phyloP scores from a whole-genome alignment of 495 filamentous ascomycete genomes.

The Penicillium coffeae region DNA sequence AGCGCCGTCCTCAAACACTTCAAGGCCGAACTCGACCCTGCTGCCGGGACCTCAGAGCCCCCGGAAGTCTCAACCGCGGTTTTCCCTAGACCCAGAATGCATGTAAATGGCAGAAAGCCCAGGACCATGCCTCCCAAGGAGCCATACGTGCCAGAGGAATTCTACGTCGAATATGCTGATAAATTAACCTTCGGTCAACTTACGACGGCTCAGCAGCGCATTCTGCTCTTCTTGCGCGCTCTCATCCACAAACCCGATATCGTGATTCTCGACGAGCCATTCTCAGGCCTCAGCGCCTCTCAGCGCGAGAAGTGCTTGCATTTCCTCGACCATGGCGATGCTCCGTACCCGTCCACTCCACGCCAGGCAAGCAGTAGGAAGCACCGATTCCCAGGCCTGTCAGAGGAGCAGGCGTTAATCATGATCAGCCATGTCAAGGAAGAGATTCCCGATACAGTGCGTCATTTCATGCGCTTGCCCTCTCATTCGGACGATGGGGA shows the following conservation, averaged over 20 bases:
- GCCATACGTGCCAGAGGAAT: slow-evolving; percentile 16
- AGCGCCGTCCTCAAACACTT: slow-evolving; percentile 70
- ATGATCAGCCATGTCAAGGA: slow-evolving; percentile 86
- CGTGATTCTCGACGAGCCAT: slow-evolving; percentile 88
- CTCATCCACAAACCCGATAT: slow-evolving; percentile 80
- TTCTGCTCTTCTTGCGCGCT: slow-evolving; percentile 81
- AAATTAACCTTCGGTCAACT: slow-evolving; percentile 67
- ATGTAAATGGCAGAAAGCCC: background rate
- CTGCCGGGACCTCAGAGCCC: slow-evolving; percentile 7
- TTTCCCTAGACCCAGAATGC: slow-evolving; percentile 13
- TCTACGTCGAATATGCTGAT: slow-evolving; percentile 63
- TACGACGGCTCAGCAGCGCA: slow-evolving; percentile 72
- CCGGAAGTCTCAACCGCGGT: slow-evolving; percentile 3
- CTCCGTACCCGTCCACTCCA: background rate
- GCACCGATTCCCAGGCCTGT: slow-evolving; percentile 37
- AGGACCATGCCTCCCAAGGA: background rate
- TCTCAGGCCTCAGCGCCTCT: slow-evolving; percentile 79
- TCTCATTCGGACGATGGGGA: slow-evolving; percentile 42
- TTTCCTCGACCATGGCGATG: slow-evolving; percentile 65
- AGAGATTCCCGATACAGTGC: slow-evolving; percentile 76
- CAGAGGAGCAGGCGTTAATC: slow-evolving; percentile 69
- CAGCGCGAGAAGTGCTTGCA: slow-evolving; percentile 80
- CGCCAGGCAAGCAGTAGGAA: background rate
- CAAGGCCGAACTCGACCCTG: slow-evolving; percentile 64
- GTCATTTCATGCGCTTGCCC: slow-evolving; percentile 78